A percentile compares a stretch with the other conserved stretches of the same genome.
Conservation (phyloP, 306 rosid species). For the Rosa persica region DNA sequence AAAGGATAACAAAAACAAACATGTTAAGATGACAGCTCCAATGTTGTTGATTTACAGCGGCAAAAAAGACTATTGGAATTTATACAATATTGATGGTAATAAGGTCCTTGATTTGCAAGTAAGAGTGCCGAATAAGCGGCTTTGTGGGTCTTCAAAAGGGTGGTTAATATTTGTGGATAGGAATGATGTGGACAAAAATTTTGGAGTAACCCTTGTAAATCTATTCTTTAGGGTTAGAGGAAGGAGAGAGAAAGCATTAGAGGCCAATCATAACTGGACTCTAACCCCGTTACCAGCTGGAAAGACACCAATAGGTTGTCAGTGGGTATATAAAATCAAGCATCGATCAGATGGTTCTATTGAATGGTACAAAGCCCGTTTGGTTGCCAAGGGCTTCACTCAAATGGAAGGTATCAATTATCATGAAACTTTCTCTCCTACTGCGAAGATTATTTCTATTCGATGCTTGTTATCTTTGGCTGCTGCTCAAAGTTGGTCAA, state of each 20-base stretch:
- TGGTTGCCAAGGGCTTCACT: too few relatives aligned
- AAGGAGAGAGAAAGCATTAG: not conserved
- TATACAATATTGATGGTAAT: not conserved
- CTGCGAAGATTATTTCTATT: too few relatives aligned
- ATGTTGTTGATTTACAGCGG: not conserved
- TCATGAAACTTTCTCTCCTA: too few relatives aligned
- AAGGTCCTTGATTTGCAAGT: not conserved
- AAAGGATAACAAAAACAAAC: not conserved
- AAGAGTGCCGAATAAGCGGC: not conserved
- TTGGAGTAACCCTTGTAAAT: not conserved
- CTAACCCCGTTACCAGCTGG: too few relatives aligned
- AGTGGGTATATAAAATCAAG: too few relatives aligned
- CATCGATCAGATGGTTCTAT: too few relatives aligned
- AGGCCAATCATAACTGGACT: too few relatives aligned
- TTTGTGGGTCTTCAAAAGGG: constrained; percentile 5
- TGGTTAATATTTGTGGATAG: not conserved
- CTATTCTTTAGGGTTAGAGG: not conserved
- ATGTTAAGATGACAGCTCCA: not conserved
- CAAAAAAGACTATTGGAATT: not conserved
- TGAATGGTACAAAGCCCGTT: too few relatives aligned
- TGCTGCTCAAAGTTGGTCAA: too few relatives aligned
- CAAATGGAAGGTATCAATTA: too few relatives aligned
- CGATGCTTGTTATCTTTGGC: too few relatives aligned
- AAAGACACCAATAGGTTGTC: too few relatives aligned
- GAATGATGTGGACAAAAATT: not conserved